Conservation (phyloP, 257 asterid genomes). For the Rhazya stricta region DNA sequence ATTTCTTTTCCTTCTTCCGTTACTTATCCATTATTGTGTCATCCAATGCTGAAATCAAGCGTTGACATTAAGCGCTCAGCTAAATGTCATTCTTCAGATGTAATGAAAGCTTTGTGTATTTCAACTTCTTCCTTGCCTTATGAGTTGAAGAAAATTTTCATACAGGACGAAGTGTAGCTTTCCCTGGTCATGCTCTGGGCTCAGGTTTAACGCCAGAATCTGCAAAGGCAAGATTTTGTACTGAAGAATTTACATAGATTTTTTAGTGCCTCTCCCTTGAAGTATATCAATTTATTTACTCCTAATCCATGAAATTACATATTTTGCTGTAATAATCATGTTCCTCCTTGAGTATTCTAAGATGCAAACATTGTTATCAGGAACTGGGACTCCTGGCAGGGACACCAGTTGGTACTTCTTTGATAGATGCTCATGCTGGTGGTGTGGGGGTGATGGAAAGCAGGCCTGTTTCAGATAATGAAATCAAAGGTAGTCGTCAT, state of each 20-base stretch:
- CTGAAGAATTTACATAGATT: constrained; percentile 19
- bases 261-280: constrained; percentile 19
- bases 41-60: not conserved
- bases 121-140: not conserved
- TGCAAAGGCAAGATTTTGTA: constrained; percentile 73
- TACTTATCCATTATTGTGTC: not conserved
- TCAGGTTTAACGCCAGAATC: constrained; percentile 77
- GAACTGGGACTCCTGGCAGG: constrained; percentile 85
- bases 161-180: constrained; percentile 95
- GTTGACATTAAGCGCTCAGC: not conserved
- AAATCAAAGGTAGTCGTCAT: constrained; percentile 43
- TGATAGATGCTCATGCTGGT: constrained; percentile 99
- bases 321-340: constrained; percentile 6
- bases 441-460: constrained; percentile 98
- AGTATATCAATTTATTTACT: constrained; percentile 16
- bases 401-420: constrained; percentile 87
- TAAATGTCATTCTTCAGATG: not conserved
- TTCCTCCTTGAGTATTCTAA: constrained; percentile 17
- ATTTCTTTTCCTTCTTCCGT: not conserved
- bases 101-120: not conserved
- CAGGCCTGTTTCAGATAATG: constrained; percentile 41
- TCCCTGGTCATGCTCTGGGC: constrained; percentile 98
- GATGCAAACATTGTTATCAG: constrained; percentile 39
- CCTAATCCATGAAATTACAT: not conserved
- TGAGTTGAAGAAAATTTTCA: constrained; percentile 7